These are phyloP conservation scores for Zygoascus biomembranicola DNA, from an alignment of 805 yeast genomes.

Conservation along the genomic window DNA sequence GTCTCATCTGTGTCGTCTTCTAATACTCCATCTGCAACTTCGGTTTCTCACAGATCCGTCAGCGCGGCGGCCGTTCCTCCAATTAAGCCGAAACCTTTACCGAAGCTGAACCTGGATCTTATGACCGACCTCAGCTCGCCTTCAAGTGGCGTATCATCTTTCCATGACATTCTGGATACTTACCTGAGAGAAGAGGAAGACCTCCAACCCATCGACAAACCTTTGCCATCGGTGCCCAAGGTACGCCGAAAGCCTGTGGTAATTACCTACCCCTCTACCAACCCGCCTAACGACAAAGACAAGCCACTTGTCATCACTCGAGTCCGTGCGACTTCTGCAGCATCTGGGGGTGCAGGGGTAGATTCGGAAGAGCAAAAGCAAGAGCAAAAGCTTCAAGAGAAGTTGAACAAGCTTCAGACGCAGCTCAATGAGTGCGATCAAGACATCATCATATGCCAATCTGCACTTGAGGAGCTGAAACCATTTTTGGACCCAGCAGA, in stretches of 20 bases:
- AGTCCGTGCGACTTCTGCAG: neutral
- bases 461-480: neutral
- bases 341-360: neutral
- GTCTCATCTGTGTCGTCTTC: neutral
- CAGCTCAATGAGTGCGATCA: conserved; percentile 1
- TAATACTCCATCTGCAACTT: neutral
- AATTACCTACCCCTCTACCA: neutral
- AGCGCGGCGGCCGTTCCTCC: neutral
- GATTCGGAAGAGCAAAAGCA: neutral
- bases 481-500: conserved; percentile 1
- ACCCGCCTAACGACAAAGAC: neutral
- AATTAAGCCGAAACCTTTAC: neutral
- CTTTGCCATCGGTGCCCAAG: neutral
- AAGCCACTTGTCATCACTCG: neutral
- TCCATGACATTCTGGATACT: neutral
- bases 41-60: neutral
- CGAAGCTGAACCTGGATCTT: neutral
- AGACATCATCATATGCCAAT: neutral
- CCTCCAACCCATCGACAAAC: neutral
- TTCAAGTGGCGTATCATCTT: neutral
- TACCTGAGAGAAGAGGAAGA: conserved; percentile 1
- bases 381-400: conserved; percentile 1
- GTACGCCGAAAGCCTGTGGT: neutral
- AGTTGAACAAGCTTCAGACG: conserved; percentile 5
- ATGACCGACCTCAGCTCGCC: neutral